Base-by-base conservation (phyloP, 2,329 filamentous ascomycete genomes). In the Aureobasidium sp. region DNA sequence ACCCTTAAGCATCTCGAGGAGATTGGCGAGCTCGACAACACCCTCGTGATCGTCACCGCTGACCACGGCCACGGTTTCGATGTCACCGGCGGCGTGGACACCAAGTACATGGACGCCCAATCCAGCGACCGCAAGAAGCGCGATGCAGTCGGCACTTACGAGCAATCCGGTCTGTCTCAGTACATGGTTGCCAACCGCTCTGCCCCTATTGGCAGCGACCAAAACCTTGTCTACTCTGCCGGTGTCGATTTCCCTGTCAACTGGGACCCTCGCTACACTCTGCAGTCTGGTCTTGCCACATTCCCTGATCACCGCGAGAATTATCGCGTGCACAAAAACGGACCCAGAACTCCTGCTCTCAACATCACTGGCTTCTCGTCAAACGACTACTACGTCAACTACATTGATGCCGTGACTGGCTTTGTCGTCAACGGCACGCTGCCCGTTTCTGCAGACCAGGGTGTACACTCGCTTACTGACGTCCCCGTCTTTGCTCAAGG, bases 1-100 rank as follows among this genome's bases (percentile, higher is more conserved):
- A 91, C 89, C 3, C 80, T 93, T 60, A 80, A 80, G 51, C 86
- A 89, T 71, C 85, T 95, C 47, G 80, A 84, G 68, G 76, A 81
- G 36, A 78, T 90, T 7, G 82, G 82, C 63, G 81, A 85, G 62
- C 81, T 91, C 36, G 84, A 93, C 11, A 84, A 91, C 64, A 95
- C 90, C 0, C 83, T 93, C 3, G 80, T 95, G 66, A 72, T 95
- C 55, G 88, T 94, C 53, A 91, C 90, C 3, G 88, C 90, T n/a
- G 90, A 95, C 71, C 90, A 94, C 79, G 90, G 90, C 45, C 90
- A 95, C 76, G 90, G 90, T 61, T 95, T 95, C 72, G 90, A 92
- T 68, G 90, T 95, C 67, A 92, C 87, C 72, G 90, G 90, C 65
- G 86, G 82, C 65, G 89, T 90, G 52, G 90, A 95, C 71, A 94